Base-by-base conservation (phyloP, 768 basidiomycete genomes). In the Phlegmacium glaucopus region DNA sequence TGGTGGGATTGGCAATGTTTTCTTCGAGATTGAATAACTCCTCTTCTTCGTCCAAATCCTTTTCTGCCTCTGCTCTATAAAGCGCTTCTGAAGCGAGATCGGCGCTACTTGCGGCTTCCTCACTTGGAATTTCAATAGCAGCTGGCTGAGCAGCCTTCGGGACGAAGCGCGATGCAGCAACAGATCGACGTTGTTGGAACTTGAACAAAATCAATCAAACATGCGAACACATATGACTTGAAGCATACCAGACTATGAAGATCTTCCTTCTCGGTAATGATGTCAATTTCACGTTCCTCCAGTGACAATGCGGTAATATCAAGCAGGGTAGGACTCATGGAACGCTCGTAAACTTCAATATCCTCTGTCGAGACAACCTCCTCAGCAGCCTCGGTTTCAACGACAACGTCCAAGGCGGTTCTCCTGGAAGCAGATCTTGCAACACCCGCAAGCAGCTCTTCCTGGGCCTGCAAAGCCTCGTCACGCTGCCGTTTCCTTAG, bases 21-120 rank as follows among this genome's bases (percentile, higher is more conserved):
- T 94, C 93, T 65, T 97, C 94, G 22, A 93, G 75, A 59, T 94
- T 95, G 75, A 95, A 96, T 4, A 94, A 66, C 59, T 96, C 94
- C 62, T 97, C 94, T 64, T 96, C 94, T 56, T 95, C 93, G 54
- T 98, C 95, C 48, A 97, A 75, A 45, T 96, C 91, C 53, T 85
- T 85, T 62, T 93, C 92, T 7, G 90, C 91, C 64, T 94, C 93
- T 1, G 88, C 91, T 56, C 90, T 82, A 59, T 94, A 94, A 44
- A 94, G 67, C 9, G 91, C 90, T 61, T 97, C 94, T 4, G 93
- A 89, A 39, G 86, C 91, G 43, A 94, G 74, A 61, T 91, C 90
- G 12, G 80, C 78, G 44, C 77, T 76, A 55, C 76, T 86, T 45
- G 78, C 72, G 54, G 69, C 70, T 62, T 87, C 83, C 44, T 79